Percentiles rank a stretch among this genome's conserved stretches.
Conservation (phyloP, 768 basidiomycete genomes). For the Kwoniella sp. region DNA sequence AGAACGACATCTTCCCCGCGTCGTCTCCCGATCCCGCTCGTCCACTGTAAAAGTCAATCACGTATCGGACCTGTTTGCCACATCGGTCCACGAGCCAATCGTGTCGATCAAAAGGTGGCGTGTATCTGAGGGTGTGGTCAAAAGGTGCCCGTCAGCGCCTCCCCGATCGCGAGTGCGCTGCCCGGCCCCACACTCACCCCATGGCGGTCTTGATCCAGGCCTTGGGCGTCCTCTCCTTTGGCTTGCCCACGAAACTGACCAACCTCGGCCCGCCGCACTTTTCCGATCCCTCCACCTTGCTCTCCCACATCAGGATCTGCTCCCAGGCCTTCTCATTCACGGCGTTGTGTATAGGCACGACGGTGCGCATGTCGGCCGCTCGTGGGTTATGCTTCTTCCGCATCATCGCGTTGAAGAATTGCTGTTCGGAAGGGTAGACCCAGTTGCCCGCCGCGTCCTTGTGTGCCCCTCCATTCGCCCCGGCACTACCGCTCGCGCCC, state of each 20-base stretch:
- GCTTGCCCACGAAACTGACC: slow-evolving; percentile 73
- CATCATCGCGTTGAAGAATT: slow-evolving; percentile 95
- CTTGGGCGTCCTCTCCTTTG: slow-evolving; percentile 70
- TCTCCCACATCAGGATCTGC: slow-evolving; percentile 78
- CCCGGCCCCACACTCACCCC: slow-evolving; percentile 60
- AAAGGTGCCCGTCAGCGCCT: background rate
- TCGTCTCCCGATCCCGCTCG: slow-evolving; percentile 46
- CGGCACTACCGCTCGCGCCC: too few species aligned
- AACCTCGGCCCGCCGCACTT: slow-evolving; percentile 55
- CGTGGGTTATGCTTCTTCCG: slow-evolving; percentile 85
- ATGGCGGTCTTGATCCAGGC: slow-evolving; percentile 76
- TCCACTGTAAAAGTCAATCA: slow-evolving; percentile 98
- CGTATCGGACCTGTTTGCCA: slow-evolving; percentile 80
- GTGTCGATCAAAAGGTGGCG: slow-evolving; percentile 91
- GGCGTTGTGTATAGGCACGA: slow-evolving; percentile 98
- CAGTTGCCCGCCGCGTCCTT: slow-evolving; percentile 59
- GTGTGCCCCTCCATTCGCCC: too few species aligned
- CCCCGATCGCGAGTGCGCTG: background rate
- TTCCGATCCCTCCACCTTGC: slow-evolving; percentile 66
- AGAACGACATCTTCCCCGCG: slow-evolving; percentile 64
- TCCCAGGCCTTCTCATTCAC: slow-evolving; percentile 93
- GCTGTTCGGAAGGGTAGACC: slow-evolving; percentile 98
- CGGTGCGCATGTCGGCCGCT: slow-evolving; percentile 83
- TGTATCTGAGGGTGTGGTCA: slow-evolving; percentile 53
- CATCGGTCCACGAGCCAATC: slow-evolving; percentile 97